Base-by-base conservation (phyloP, 345 rosid species). In the Streptanthus diversifolius region DNA sequence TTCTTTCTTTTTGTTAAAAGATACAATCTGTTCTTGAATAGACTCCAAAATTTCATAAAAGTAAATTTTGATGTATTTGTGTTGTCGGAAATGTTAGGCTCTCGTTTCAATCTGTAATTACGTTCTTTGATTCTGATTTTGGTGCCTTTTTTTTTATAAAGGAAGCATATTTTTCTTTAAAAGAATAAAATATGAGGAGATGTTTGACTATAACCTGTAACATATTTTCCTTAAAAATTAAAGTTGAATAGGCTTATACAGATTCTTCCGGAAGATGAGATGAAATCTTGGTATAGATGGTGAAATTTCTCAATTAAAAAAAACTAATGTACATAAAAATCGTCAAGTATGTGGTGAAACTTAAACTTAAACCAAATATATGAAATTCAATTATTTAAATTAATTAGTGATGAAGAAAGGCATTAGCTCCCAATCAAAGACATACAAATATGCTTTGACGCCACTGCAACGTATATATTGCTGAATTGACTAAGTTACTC, bases 161-260 rank as follows among this genome's bases (percentile, higher is more conserved):
- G 40, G n/a, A 30, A 41, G 52, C 18, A 53, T 25, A 32, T 21
- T 7, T 32, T 30, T 56, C 21, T 21, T 43, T 32, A n/a, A n/a
- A 37, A 37, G 49, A 60, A 49, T 12, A 37, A 24, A 33, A 58
- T 61, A 8, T 41, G 64, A 59, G 29, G 47, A 45, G 40, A 60
- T 24, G 40, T 49, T 37, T 71, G 68, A 71, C 60, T 30, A 71
- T 8, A 48, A 14, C 14, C 40, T 73, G 77, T 72, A 73, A 73
- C 77, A 33, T 51, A 17, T 36, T 24, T 40, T 33, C 35, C 11
- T 43, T 7, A 12, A 48, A 61, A n/a, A 5, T 29, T 8, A 24
- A 63, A 53, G 61, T 53, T 63, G 45, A 41, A 41, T 72, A 40
- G 48, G 36, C 15, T 30, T 33, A 25, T 3, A 44, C 57, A 73